Evolutionary conservation across 352 stramenopile species (phyloP), one percentile per base, ranked within the genome.

Genomic region (Halophytophthora batemanensis): DNA sequence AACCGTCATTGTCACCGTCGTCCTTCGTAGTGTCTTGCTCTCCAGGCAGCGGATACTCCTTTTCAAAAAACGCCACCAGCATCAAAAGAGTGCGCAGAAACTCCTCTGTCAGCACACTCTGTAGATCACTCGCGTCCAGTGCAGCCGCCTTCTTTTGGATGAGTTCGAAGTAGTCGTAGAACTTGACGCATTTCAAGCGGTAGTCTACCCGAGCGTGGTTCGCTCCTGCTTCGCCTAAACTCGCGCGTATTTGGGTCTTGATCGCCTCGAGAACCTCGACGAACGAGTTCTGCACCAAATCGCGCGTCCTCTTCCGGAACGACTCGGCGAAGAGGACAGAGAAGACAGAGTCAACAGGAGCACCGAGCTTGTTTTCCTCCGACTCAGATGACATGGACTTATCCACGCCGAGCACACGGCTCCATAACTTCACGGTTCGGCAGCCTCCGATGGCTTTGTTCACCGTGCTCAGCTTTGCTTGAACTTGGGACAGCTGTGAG

Each of bases 271-370:
- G 64, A n/a, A 79, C 82, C 56, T 89, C 69, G 17, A 86, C 64
- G 43, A 93, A 93, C 3, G 74, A 90, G 39, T 71, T 67, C 46
- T 90, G 82, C 14, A 93, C 77, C 45, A 93, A 64, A 53, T 87
- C 71, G 18, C 82, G 71, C 3, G 75, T 89, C 43, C 71, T 54
- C 46, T 75, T 78, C 22, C 79, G 66, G 36, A 93, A 86, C 12
- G 71, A 50, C 17, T 80, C 69, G 0, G 77, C 82, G 45, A 87
- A 90, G 6, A 93, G 34, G 34, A 79, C 35, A 18, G 74, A 53
- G 44, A 90, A 93, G 34, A 88, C 71, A 0, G 78, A 86, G 10
- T 66, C 46, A 39, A 50, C 43, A 46, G 53, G 21, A 29, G 2
- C 35, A 40, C 3, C 18, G 8, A 18, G 3, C 12, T 54, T 28